Conservation (phyloP, 2,329 filamentous ascomycete species). For the Trichoderma asperellum region DNA sequence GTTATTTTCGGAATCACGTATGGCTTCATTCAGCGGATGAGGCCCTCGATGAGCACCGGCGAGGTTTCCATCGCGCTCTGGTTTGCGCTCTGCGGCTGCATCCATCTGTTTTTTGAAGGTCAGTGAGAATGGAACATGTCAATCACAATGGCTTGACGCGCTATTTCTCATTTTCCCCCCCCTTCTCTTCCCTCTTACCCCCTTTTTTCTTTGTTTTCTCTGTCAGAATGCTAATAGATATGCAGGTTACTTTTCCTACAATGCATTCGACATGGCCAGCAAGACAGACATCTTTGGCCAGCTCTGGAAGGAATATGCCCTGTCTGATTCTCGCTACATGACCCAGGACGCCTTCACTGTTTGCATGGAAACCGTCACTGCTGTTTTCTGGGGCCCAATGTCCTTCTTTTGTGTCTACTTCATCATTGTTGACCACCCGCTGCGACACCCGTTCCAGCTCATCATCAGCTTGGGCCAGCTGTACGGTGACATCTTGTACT, state of each 20-base stretch:
- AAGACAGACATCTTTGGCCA: conserved; percentile 53
- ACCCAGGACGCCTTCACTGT: conserved; percentile 57
- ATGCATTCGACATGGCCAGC: conserved; percentile 48
- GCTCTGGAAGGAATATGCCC: conserved; percentile 62
- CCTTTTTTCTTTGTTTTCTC: background rate
- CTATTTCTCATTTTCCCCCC: background rate
- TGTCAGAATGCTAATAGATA: background rate
- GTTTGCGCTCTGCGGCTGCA: conserved; percentile 71
- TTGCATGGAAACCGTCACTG: conserved; percentile 60
- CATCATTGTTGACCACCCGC: conserved; percentile 49
- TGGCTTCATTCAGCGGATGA: conserved; percentile 54
- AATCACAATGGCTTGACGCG: background rate
- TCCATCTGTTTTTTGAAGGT: conserved; percentile 51
- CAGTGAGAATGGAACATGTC: background rate
- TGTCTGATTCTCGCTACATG: conserved; percentile 61
- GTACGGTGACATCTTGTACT: conserved; percentile 60
- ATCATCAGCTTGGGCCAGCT: conserved; percentile 53
- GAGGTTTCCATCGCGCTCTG: conserved; percentile 69
- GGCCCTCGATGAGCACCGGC: conserved; percentile 54
- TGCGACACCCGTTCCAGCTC: conserved; percentile 54
- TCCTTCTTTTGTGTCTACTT: conserved; percentile 52
- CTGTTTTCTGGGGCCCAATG: conserved; percentile 57
- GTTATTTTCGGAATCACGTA: conserved; percentile 62
- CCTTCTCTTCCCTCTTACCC: background rate
- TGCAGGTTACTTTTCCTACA: conserved; percentile 55